Evolutionary conservation across 2,329 filamentous ascomycete species (phyloP), one percentile per base, ranked within the genome.

Genomic region (Trichophyton rubrum): DNA sequence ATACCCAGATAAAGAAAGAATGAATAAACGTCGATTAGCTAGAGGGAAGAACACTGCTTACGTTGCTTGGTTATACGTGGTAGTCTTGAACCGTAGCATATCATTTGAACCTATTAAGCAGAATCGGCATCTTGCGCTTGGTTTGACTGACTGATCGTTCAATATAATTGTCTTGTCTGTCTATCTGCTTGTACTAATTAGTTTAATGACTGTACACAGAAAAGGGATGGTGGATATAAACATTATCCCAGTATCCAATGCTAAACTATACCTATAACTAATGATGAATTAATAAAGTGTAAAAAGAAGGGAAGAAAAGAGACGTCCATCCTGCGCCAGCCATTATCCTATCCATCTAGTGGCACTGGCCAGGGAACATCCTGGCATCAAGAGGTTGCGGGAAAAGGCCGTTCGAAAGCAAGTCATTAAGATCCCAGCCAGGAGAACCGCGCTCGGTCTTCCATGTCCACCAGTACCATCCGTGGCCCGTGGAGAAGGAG

Each of bases 401-500:
- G 68, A 82, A 82, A 53, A 82, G 65, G 0, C 74, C 75, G 15
- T 66, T 69, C 11, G 70, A 72, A 27, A 78, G 63, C 47, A 78
- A 68, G 64, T 74, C 66, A 64, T 75, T 68, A 70, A 79, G 72
- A 64, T 79, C 74, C 77, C 77, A 79, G 59, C 77, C 77, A 3
- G 77, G 76, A 15, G 76, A 72, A 35, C 73, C 73, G 13, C 40
- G 13, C 64, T 79, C 76, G 11, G 77, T 78, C 67, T 75, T 78
- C 76, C 77, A 78, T 57, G 76, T 78, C 77, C 77, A 79, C 68
- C 77, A 79, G 20, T 78, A 62, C 77, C 76, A 79, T 47, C 77
- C 77, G 15, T 63, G 68, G 33, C 71, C 71, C 64, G 67, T 66
- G 67, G 78, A 76, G 60, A 69, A 78, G 9, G 74, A 74, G 64